Percentiles rank a stretch among this genome's conserved stretches.
Conservation (phyloP, 352 stramenopile species). For the Elongisporangium senticosum region DNA sequence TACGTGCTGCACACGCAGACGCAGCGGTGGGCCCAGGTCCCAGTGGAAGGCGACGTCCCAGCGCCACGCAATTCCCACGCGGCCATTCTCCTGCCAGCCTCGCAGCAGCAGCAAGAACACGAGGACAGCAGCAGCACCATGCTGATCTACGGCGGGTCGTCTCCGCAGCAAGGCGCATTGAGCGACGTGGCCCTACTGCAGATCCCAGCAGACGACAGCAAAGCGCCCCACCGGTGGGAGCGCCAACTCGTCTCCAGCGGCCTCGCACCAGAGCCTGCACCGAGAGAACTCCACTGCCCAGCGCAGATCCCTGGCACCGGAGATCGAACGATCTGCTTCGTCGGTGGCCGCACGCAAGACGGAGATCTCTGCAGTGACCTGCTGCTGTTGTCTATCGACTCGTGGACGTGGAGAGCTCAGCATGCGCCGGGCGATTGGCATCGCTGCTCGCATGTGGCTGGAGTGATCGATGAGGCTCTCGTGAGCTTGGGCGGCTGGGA, state of each 20-base stretch:
- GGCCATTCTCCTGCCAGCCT: slow-evolving; percentile 26
- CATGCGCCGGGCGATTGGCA: slow-evolving; percentile 51
- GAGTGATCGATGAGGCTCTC: slow-evolving; percentile 16
- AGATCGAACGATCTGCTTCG: slow-evolving; percentile 25
- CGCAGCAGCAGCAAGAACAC: not conserved
- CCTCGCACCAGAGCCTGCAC: not conserved
- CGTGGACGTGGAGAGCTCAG: slow-evolving; percentile 35
- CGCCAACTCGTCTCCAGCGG: not conserved
- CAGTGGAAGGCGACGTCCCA: slow-evolving; percentile 29
- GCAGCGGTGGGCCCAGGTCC: slow-evolving; percentile 22
- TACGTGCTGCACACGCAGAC: slow-evolving; percentile 42
- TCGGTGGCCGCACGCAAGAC: slow-evolving; percentile 40
- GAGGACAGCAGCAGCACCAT: slow-evolving; percentile 20
- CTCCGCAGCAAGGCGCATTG: slow-evolving; percentile 40
- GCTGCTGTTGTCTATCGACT: slow-evolving; percentile 27
- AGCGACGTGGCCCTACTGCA: slow-evolving; percentile 52
- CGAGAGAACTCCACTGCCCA: slow-evolving; percentile 42
- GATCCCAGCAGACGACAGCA: slow-evolving; percentile 10
- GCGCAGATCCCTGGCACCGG: slow-evolving; percentile 7
- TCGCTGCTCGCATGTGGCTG: slow-evolving; percentile 38
- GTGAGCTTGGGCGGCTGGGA: slow-evolving; percentile 57
- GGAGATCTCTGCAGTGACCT: slow-evolving; percentile 57
- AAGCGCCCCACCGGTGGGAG: not conserved
- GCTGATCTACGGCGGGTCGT: slow-evolving; percentile 59
- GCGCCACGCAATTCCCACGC: slow-evolving; percentile 50